Percentiles rank a stretch among this genome's conserved stretches.
These are phyloP conservation scores for Aureobasidium musti DNA, from an alignment of 2,329 filamentous ascomycete genomes.

Conservation along the genomic window DNA sequence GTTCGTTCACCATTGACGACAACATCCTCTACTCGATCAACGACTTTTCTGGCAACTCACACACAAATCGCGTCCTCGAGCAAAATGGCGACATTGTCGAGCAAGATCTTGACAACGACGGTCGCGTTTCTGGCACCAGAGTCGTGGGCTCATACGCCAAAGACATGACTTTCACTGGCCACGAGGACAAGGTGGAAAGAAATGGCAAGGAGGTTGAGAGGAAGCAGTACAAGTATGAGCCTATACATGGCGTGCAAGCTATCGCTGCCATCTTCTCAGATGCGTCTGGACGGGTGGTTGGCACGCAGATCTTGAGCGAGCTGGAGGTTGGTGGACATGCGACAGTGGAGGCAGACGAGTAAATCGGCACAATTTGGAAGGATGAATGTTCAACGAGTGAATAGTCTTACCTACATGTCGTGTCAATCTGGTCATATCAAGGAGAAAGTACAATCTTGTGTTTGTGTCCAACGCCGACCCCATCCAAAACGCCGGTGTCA, in stretches of 20 bases:
- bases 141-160: constrained; percentile 61
- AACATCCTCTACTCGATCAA: constrained; percentile 64
- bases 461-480: not conserved
- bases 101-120: constrained; percentile 55
- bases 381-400: not conserved
- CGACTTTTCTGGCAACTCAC: constrained; percentile 54
- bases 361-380: not conserved
- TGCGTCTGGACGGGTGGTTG: constrained; percentile 30
- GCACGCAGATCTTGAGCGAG: constrained; percentile 31
- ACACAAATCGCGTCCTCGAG: constrained; percentile 57
- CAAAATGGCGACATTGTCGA: constrained; percentile 65
- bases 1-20: constrained; percentile 54
- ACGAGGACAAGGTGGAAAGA: constrained; percentile 36
- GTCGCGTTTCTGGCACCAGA: constrained; percentile 46
- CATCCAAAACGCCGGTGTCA: not conserved
- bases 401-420: not conserved
- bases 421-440: not conserved
- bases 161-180: constrained; percentile 58
- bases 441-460: not conserved
- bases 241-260: constrained; percentile 35
- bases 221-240: constrained; percentile 36
- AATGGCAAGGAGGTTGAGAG: constrained; percentile 34
- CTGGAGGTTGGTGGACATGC: constrained; percentile 28
- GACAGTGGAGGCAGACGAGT: constrained; percentile 7
- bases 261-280: constrained; percentile 34